A percentile compares a stretch with the other conserved stretches of the same genome.
Evolutionary conservation across 305 asterid species (phyloP).

Genomic region (Fraxinus angustifolia): DNA sequence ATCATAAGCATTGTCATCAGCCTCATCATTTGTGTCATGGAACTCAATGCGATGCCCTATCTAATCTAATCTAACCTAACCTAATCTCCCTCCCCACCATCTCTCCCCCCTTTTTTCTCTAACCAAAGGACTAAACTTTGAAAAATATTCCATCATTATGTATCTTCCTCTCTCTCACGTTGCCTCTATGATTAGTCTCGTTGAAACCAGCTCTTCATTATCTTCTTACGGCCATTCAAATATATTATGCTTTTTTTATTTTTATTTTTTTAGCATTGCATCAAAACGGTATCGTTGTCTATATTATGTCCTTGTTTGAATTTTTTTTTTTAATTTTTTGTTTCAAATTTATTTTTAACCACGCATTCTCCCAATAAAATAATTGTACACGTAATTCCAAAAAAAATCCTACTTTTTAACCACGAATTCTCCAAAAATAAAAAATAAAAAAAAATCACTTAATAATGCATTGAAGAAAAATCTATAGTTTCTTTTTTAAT

Average conservation of each 20-base stretch:
- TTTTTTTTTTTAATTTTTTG: too few species aligned
- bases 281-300: neutral
- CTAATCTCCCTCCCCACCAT: conserved; percentile 8
- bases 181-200: neutral
- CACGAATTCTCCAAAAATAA: too few species aligned
- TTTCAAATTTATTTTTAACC: too few species aligned
- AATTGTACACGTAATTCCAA: too few species aligned
- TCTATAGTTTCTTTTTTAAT: too few species aligned
- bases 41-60: conserved; percentile 16
- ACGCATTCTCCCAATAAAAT: too few species aligned
- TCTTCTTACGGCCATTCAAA: neutral
- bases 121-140: conserved; percentile 8
- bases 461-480: too few species aligned
- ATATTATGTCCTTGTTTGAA: too few species aligned
- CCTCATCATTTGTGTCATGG: conserved; percentile 49
- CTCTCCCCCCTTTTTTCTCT: neutral
- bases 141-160: conserved; percentile 22
- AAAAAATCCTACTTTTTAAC: too few species aligned
- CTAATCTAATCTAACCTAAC: neutral
- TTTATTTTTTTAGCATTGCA: neutral
- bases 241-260: neutral
- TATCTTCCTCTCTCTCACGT: conserved; percentile 28
- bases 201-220: neutral
- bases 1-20: conserved; percentile 38
- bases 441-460: too few species aligned